Base-by-base conservation (phyloP, 225 moss, liverwort and hornwort genomes). In the Physcomitrellopsis africana region DNA sequence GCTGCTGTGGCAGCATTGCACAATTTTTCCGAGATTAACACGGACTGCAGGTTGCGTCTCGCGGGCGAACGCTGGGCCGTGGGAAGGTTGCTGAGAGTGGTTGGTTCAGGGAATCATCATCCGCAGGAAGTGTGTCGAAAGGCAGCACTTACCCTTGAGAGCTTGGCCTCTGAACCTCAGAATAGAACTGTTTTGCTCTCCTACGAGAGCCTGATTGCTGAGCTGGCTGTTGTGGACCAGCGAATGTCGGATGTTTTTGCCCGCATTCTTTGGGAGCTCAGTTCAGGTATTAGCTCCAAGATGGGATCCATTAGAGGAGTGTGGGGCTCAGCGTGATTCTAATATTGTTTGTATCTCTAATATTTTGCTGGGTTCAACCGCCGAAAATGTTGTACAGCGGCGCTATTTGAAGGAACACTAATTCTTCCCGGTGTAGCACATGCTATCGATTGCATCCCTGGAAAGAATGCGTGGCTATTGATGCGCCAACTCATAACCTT, bases 21-120 rank as follows among this genome's bases (percentile, higher is more conserved):
- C 77, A 97, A 97, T 60, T 97, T 97, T 64, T 93, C 97, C 66
- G 97, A 97, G 85, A 94, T 97, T 66, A 94, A 97, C 37, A 91
- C 93, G 48, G 94, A 94, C 55, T 97, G 97, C 71, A 91, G 97
- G 61, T 76, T 97, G 68, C 90, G 94, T 1, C 87, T 97, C 16
- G 97, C 97, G 17, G 93, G 80, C 79, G 97, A 97, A 76, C 91
- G 94, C 23, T 97, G 97, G 97, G 94, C 94, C 17, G 75, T 97
- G 11, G 85, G 66, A 73, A 86, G 97, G 45, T 81, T 97, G 37
- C 70, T 94, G 68, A 81, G 80, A 67, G 89, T 97, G 20, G 89
- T 97, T 44, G 71, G 20, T 19, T 89, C 93, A 69, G 63, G 82
- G 41, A 87, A 83, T n/a, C 91, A 97, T 56, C 75, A 81, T 19